These are phyloP conservation scores for Naematelia encephala DNA, from an alignment of 768 basidiomycete genomes.

Conservation along the genomic window DNA sequence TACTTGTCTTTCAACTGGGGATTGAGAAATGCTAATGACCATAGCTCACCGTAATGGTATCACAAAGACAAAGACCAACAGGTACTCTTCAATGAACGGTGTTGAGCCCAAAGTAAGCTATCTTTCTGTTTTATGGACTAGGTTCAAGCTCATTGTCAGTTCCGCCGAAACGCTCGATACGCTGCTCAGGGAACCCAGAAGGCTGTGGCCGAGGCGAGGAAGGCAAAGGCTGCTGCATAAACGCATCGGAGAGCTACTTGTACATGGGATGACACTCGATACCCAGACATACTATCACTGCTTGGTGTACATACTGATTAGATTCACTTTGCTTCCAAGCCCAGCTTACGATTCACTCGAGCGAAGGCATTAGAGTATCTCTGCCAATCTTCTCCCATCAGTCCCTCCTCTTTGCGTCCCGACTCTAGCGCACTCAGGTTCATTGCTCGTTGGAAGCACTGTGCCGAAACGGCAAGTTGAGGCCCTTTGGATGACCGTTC, in stretches of 20 bases:
- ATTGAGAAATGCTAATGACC: slow-evolving; percentile 8
- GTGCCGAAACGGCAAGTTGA: slow-evolving; percentile 29
- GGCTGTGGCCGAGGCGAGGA: slow-evolving; percentile 43
- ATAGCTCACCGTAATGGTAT: slow-evolving; percentile 90
- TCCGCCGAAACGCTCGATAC: slow-evolving; percentile 50
- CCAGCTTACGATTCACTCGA: slow-evolving; percentile 38
- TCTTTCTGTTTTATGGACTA: neutral
- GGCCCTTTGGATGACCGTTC: slow-evolving; percentile 19
- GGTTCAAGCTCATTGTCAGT: slow-evolving; percentile 23
- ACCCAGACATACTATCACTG: neutral
- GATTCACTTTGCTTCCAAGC: slow-evolving; percentile 14
- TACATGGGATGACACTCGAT: slow-evolving; percentile 8
- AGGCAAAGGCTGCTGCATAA: slow-evolving; percentile 15
- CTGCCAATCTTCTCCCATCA: slow-evolving; percentile 29
- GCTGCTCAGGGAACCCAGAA: slow-evolving; percentile 48
- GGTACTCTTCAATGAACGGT: slow-evolving; percentile 60
- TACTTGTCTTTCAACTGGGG: slow-evolving; percentile 4
- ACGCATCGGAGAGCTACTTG: slow-evolving; percentile 2
- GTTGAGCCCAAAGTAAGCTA: slow-evolving; percentile 57
- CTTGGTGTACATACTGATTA: neutral
- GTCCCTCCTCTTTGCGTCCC: slow-evolving; percentile 28
- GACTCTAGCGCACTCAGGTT: slow-evolving; percentile 25
- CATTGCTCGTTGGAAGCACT: slow-evolving; percentile 45
- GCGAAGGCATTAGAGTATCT: slow-evolving; percentile 43
- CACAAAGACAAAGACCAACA: slow-evolving; percentile 70